These are phyloP conservation scores for Rutstroemia sp. DNA, from an alignment of 2,329 filamentous ascomycete species.

Conservation along the genomic window DNA sequence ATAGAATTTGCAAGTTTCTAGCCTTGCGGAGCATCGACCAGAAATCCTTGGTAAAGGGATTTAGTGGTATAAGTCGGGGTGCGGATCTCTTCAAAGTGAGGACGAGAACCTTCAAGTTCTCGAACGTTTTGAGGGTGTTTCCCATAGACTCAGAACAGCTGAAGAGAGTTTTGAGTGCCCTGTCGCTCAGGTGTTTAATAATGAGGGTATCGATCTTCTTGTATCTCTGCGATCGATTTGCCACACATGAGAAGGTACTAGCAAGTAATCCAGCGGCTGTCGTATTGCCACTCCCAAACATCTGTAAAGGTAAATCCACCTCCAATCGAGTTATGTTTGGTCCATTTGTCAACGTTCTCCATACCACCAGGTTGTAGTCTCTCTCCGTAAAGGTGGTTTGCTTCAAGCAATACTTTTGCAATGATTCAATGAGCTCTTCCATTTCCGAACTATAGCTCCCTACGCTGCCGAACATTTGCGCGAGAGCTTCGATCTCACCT, in stretches of 20 bases:
- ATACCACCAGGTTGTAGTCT: conserved; percentile 38
- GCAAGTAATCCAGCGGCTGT: conserved; percentile 45
- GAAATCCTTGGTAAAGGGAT: conserved; percentile 37
- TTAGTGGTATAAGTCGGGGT: conserved; percentile 29
- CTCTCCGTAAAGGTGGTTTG: conserved; percentile 41
- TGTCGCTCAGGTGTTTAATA: conserved; percentile 43
- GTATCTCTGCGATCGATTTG: conserved; percentile 38
- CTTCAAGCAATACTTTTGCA: conserved; percentile 43
- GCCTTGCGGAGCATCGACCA: conserved; percentile 44
- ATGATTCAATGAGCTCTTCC: conserved; percentile 36
- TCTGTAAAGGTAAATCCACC: conserved; percentile 44
- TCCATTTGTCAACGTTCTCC: conserved; percentile 37
- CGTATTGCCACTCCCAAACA: conserved; percentile 38
- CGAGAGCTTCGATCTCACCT: conserved; percentile 44
- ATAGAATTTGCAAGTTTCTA: conserved; percentile 38
- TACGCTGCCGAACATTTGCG: conserved; percentile 37
- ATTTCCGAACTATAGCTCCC: conserved; percentile 34
- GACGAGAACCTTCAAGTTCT: conserved; percentile 37
- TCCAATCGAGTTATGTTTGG: conserved; percentile 40
- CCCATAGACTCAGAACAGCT: conserved; percentile 43
- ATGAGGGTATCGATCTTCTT: conserved; percentile 38
- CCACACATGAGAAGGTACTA: conserved; percentile 43
- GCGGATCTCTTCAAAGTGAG: conserved; percentile 41
- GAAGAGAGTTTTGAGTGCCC: conserved; percentile 41
- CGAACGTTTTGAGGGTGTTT: conserved; percentile 39